These are phyloP conservation scores for Trichoderma endophyticum DNA, from an alignment of 2,329 filamentous ascomycete species.

Conservation along the genomic window DNA sequence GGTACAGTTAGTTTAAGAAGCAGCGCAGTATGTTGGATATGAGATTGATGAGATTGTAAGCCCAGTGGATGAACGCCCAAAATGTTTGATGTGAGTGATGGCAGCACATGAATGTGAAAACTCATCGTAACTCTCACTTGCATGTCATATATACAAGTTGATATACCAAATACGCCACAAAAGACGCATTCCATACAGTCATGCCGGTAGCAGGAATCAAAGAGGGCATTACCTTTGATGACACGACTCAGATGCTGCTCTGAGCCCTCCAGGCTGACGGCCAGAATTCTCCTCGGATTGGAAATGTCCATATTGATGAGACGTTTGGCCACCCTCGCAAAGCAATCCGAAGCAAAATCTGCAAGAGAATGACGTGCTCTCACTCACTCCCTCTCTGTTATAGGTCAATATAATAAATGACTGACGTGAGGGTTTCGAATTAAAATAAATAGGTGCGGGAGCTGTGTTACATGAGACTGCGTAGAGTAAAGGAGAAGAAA, in stretches of 20 bases:
- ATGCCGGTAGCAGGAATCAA: not conserved
- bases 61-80: not conserved
- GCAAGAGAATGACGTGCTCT: not conserved
- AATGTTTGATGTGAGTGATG: not conserved
- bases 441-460: not conserved
- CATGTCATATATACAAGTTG: not conserved
- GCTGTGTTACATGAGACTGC: not conserved
- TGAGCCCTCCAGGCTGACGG: constrained; percentile 50
- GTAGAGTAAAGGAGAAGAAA: not conserved
- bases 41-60: not conserved
- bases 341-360: not conserved
- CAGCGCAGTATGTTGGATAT: not conserved
- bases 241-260: constrained; percentile 47
- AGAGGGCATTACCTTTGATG: constrained; percentile 48
- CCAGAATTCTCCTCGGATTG: constrained; percentile 56
- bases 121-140: not conserved
- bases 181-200: not conserved
- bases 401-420: not conserved
- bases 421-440: not conserved
- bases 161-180: not conserved
- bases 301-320: constrained; percentile 34
- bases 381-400: not conserved
- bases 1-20: not conserved
- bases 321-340: not conserved
- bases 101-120: not conserved